Conservation (phyloP, 2,329 filamentous ascomycete genomes). For the Diaporthe destruens region DNA sequence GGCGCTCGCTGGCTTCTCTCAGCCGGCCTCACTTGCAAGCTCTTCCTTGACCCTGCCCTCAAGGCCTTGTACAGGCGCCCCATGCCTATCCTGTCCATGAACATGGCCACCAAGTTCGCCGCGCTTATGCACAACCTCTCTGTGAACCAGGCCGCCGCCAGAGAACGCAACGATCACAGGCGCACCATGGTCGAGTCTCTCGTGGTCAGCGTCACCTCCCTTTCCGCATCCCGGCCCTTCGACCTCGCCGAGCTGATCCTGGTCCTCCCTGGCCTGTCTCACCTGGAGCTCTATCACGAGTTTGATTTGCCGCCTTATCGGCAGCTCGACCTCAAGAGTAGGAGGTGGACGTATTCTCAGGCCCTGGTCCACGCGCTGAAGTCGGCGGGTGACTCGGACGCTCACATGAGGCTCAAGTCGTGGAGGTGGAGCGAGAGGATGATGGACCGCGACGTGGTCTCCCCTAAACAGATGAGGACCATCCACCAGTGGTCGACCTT, state of each 20-base stretch:
- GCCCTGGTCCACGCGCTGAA: constrained; percentile 75
- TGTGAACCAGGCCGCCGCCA: constrained; percentile 54
- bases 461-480: constrained; percentile 61
- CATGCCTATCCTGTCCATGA: constrained; percentile 58
- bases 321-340: constrained; percentile 60
- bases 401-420: constrained; percentile 57
- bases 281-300: constrained; percentile 79
- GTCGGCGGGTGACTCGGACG: constrained; percentile 53
- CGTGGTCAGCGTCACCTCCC: constrained; percentile 74
- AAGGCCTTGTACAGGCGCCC: constrained; percentile 79
- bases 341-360: constrained; percentile 78
- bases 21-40: constrained; percentile 71
- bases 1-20: constrained; percentile 73
- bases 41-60: constrained; percentile 79
- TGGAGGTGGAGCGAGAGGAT: constrained; percentile 74
- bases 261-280: constrained; percentile 74
- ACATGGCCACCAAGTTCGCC: constrained; percentile 60
- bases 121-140: constrained; percentile 67
- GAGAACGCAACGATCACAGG: constrained; percentile 71
- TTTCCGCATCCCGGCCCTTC: constrained; percentile 66
- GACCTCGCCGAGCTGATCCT: constrained; percentile 65
- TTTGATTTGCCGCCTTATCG: constrained; percentile 77
- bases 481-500: constrained; percentile 72
- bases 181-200: constrained; percentile 75
- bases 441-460: constrained; percentile 58